Base-by-base conservation (phyloP, 371 early-diverging fungal genomes). In the Mortierella sp. region DNA sequence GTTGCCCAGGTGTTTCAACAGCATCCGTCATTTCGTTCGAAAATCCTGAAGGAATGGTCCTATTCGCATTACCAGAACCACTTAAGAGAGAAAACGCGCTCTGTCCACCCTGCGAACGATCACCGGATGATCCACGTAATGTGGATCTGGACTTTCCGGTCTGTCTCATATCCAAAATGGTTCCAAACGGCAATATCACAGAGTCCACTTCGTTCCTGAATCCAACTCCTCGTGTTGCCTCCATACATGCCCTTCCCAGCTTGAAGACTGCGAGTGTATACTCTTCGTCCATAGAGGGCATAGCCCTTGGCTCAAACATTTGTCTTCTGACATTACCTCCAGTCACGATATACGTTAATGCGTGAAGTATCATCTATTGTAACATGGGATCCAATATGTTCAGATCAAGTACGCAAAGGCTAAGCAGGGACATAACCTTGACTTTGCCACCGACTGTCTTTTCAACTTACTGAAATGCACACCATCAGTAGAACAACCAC, bases 261-360 rank as follows among this genome's bases (percentile, higher is more conserved):
- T 85, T 85, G 72, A 84, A 85, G 1, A 85, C 70, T 40, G 85
- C 85, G 0, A 77, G 33, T 0, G 77, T 66, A 33, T 82, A 85
- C 36, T 83, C 77, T 43, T 85, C 85, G 5, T 76, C 73, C 58
- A 65, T 13, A 0, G 68, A 33, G 0, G 85, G 85, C 67, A 85
- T 65, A 3, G 69, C 75, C 9, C 69, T 67, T 0, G 80, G 70
- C 19, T 83, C 84, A 67, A 83, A 83, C 80, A 83, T 73, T 21
- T 75, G 84, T 28, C 80, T 71, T 43, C 84, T 67, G 47, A 83
- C 72, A 59, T 80, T 83, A 38, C 83, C 77, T 57, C 80, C 79
- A 38, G 82, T 81, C 40, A 81, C 82, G 10, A 81, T 64, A 60
- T 76, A 81, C 0, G 85, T 74, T 43, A 76, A 21, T 8, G 71